Base-by-base conservation (phyloP, 768 basidiomycete genomes). In the Paxillus ammoniavirescens region DNA sequence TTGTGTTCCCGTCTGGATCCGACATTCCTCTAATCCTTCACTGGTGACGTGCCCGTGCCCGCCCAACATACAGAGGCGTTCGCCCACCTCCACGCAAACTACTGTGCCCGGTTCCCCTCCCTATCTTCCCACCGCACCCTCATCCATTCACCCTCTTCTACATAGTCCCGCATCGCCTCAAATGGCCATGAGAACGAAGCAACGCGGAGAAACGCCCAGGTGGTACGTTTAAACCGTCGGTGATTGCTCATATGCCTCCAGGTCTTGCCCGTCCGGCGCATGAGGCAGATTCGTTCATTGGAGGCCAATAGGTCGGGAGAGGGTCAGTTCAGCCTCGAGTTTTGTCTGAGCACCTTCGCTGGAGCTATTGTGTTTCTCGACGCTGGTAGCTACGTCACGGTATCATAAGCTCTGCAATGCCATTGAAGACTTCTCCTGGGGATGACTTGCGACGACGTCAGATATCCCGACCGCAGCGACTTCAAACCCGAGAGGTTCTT, bases 401-500 rank as follows among this genome's bases (percentile, higher is more conserved):
- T 5, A 15, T n/a, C 30, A 26, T 10, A 21, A 2, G 10, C 17
- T 28, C 8, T 21, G 3, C 18, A 17, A 23, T 21, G 21, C 38
- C 17, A 10, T 50, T 26, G n/a, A 4, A n/a, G 13, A n/a, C 15
- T n/a, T 15, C 30, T 21, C 21, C 21, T 74, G 68, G 72, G 58
- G 4, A 69, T 78, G 57, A 54, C 63, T 3, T 66, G 65, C 21
- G 71, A 3, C 50, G 57, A 62, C 21, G 52, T 55, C 5, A 58
- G 69, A 8, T 78, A 73, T 49, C 49, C 62, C 0, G 57, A 77
- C 36, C 73, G 77, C 0, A 49, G 67, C 8, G 54, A 52, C 8
- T 77, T 75, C 59, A 54, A 60, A 12, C 76, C 76, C 3, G 67
- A 71, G 7, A 62, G 75, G 1, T 77, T 69, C 49, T 57, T 77